phyloP scores from a whole-genome alignment of 495 filamentous ascomycete species.

The Antarctomyces pellizariae region DNA sequence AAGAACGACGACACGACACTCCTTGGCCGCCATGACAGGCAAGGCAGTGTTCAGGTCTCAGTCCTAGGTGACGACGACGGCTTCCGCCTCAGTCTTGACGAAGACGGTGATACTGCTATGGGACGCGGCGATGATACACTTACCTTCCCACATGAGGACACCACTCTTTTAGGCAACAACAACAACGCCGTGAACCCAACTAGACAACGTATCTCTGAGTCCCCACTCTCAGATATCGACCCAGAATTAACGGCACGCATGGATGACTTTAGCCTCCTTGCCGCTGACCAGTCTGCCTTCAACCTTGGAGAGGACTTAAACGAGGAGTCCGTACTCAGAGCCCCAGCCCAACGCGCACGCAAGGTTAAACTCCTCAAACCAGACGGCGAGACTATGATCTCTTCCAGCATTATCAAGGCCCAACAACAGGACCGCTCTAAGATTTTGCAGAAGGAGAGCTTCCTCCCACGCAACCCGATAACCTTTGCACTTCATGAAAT shows the following conservation, averaged over 20 bases:
- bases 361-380: conserved; percentile 49
- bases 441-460: conserved; percentile 56
- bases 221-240: conserved; percentile 46
- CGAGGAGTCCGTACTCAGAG: conserved; percentile 27
- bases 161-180: conserved; percentile 15
- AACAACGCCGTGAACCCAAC: conserved; percentile 19
- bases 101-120: conserved; percentile 36
- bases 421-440: conserved; percentile 58
- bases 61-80: conserved; percentile 21
- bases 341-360: conserved; percentile 45
- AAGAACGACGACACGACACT: conserved; percentile 20
- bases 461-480: conserved; percentile 66
- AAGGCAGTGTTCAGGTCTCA: conserved; percentile 22
- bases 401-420: conserved; percentile 37
- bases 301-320: conserved; percentile 31
- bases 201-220: conserved; percentile 36
- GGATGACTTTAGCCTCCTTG: conserved; percentile 13
- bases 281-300: conserved; percentile 27
- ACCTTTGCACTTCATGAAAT: conserved; percentile 72
- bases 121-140: conserved; percentile 34
- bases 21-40: conserved; percentile 17
- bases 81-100: conserved; percentile 28
- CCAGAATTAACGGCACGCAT: conserved; percentile 26
- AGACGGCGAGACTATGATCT: conserved; percentile 38
- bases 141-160: conserved; percentile 24